Evolutionary conservation across 2,329 filamentous ascomycete genomes (phyloP).

Genomic region (Cladosporium sp.): DNA sequence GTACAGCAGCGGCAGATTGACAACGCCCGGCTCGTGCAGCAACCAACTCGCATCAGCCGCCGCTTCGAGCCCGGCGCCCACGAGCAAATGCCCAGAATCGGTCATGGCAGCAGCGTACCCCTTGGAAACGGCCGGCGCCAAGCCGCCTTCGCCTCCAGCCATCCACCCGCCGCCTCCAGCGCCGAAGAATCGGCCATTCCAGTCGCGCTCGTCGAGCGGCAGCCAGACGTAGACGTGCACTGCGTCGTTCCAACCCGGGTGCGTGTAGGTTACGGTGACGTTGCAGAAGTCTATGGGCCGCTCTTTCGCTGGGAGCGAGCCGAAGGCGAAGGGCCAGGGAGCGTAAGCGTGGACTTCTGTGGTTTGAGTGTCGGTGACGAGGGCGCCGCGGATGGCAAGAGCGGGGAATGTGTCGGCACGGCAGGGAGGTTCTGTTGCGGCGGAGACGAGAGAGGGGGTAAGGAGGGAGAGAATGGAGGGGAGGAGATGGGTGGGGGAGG

Average conservation of each 20-base stretch:
- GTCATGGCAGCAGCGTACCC: constrained; percentile 44
- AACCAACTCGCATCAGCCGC: constrained; percentile 20
- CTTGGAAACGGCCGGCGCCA: constrained; percentile 40
- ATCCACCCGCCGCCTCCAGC: constrained; percentile 44
- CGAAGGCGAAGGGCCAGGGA: constrained; percentile 3
- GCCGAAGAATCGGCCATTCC: constrained; percentile 34
- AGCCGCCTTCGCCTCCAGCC: constrained; percentile 40
- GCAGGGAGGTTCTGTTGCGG: background rate
- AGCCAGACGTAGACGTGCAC: constrained; percentile 38
- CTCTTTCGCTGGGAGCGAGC: background rate
- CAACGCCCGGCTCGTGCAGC: constrained; percentile 44
- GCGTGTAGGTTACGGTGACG: constrained; percentile 41
- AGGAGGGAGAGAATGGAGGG: background rate
- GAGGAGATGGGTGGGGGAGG: background rate
- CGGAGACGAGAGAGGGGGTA: background rate
- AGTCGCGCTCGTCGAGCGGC: constrained; percentile 26
- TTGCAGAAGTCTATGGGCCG: constrained; percentile 37
- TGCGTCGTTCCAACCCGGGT: constrained; percentile 38
- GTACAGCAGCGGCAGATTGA: constrained; percentile 47
- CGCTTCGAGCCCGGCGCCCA: constrained; percentile 19
- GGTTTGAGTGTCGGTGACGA: background rate
- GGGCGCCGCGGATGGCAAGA: background rate
- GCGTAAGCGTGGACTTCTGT: background rate
- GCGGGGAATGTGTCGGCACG: background rate
- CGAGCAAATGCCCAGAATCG: constrained; percentile 46